A percentile compares a stretch with the other conserved stretches of the same genome.
These are phyloP conservation scores for Lyophyllum atratum DNA, from an alignment of 768 basidiomycete genomes.

Conservation along the genomic window DNA sequence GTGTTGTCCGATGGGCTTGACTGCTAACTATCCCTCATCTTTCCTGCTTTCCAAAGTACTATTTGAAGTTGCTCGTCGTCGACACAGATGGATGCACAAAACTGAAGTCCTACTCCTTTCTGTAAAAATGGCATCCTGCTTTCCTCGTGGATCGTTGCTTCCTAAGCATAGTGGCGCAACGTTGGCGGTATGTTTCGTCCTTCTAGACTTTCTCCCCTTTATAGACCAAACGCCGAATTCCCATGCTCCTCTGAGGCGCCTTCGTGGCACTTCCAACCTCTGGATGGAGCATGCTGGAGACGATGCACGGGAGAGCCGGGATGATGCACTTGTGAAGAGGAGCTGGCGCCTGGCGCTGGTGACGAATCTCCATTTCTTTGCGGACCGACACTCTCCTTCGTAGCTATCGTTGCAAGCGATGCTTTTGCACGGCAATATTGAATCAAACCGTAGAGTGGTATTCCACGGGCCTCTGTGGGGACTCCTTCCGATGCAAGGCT, in stretches of 20 bases:
- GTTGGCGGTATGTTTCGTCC: not conserved
- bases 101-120: not conserved
- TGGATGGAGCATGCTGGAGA: conserved; percentile 16
- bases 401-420: not conserved
- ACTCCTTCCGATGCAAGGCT: conserved; percentile 78
- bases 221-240: conserved; percentile 7
- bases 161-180: not conserved
- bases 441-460: conserved; percentile 50
- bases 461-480: conserved; percentile 71
- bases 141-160: not conserved
- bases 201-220: not conserved
- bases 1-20: not conserved
- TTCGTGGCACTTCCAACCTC: conserved; percentile 20
- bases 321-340: conserved; percentile 22
- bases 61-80: not conserved
- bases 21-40: conserved; percentile 1
- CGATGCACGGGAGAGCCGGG: conserved; percentile 1
- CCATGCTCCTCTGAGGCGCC: conserved; percentile 20
- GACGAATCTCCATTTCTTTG: conserved; percentile 14
- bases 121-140: not conserved
- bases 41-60: not conserved
- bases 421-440: conserved; percentile 20
- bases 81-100: not conserved
- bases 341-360: conserved; percentile 8
- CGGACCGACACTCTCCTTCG: conserved; percentile 7